phyloP scores from a whole-genome alignment of 768 basidiomycete genomes.

The Piloderma croceum region DNA sequence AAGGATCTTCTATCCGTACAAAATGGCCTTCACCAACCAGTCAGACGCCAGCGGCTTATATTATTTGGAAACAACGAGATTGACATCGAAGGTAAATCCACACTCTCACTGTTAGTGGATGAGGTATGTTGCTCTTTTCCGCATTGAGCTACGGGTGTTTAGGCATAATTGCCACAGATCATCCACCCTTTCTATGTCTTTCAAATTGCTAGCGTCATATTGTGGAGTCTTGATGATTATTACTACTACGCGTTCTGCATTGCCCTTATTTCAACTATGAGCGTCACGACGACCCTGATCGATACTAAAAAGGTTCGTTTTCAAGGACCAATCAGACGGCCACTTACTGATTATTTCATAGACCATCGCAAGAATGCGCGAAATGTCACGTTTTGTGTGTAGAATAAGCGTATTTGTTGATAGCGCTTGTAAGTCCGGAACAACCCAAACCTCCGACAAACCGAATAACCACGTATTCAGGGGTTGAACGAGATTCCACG shows the following conservation, averaged over 20 bases:
- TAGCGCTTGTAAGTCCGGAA: conserved; percentile 55
- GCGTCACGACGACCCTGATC: conserved; percentile 78
- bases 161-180: conserved; percentile 39
- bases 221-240: conserved; percentile 95
- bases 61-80: conserved; percentile 86
- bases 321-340: too few relatives aligned
- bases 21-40: conserved; percentile 49
- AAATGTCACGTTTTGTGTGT: conserved; percentile 91
- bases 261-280: conserved; percentile 80
- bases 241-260: conserved; percentile 98
- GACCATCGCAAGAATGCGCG: conserved; percentile 91
- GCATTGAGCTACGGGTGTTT: conserved; percentile 6
- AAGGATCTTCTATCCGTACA: conserved; percentile 55
- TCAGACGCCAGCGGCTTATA: conserved; percentile 57
- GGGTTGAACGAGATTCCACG: conserved; percentile 67
- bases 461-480: too few relatives aligned
- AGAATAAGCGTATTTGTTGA: conserved; percentile 64
- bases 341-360: conserved; percentile 23
- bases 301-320: conserved; percentile 83
- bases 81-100: conserved; percentile 85
- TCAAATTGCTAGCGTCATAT: conserved; percentile 88
- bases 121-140: conserved; percentile 52
- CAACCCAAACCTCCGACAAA: conserved; percentile 1
- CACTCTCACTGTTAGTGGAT: conserved; percentile 72
- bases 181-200: conserved; percentile 99